Evolutionary conservation across 106 monocot species (phyloP).

Genomic region (Dendrobium chrysotoxum): DNA sequence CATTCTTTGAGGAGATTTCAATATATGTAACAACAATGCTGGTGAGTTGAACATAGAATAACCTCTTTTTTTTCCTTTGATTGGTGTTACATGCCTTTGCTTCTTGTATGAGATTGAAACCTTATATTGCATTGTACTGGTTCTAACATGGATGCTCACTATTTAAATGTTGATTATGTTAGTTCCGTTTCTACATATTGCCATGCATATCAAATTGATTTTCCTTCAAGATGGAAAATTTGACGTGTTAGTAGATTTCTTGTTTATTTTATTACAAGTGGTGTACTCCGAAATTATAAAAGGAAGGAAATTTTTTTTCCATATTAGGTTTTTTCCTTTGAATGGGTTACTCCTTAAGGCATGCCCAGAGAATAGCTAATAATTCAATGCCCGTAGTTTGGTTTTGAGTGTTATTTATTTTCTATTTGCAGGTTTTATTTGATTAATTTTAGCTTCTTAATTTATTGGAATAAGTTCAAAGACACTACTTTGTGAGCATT

Average conservation of each 20-base stretch:
- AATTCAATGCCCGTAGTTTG: no score
- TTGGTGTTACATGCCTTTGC: not conserved
- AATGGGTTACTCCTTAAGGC: no score
- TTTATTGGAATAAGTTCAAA: no score
- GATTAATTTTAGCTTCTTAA: no score
- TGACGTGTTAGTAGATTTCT: not conserved
- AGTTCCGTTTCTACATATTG: not conserved
- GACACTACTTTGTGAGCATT: no score
- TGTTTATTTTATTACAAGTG: not conserved
- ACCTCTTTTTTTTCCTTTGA: no score
- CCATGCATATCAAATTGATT: not conserved
- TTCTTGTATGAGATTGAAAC: not conserved
- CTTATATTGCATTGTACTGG: not conserved
- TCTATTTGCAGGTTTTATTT: no score
- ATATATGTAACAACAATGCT: constrained; percentile 83
- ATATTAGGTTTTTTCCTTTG: no score
- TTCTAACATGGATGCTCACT: not conserved
- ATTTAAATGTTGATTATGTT: not conserved
- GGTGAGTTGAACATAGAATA: constrained; percentile 41
- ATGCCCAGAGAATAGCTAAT: no score
- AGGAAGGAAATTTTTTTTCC: no score
- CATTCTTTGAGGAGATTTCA: constrained; percentile 96
- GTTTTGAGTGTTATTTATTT: no score
- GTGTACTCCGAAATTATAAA: not conserved
- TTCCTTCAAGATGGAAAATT: not conserved